Evolutionary conservation across 768 basidiomycete genomes (phyloP), one percentile per base, ranked within the genome.

Genomic region (Ramaria rubella): DNA sequence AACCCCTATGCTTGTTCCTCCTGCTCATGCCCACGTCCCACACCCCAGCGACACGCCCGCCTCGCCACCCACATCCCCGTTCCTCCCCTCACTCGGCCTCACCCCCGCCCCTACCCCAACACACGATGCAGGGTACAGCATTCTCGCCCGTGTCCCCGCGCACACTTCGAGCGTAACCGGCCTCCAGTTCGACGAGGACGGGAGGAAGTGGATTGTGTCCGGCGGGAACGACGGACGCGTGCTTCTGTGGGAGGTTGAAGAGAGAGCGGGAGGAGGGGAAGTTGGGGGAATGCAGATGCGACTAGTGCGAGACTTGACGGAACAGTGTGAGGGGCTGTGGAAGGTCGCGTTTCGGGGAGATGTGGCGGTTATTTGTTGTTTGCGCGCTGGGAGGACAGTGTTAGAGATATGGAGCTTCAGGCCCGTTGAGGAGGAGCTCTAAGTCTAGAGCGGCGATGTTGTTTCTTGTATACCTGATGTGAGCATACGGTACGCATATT

Each of bases 101-200:
- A 11, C 70, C 77, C 23, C 66, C 78, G 31, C 82, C 84, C 19
- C 9, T 12, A 26, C 24, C n/a, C 12, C 36, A 43, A 27, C 23
- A 8, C 12, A 38, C n/a, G 52, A 14, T 6, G 2, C 36, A 14
- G 46, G 24, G 75, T 53, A 63, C 75, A n/a, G 61, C 69, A 11
- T 72, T 73, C 15, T 56, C 19, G 31, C 55, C 65, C 82, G 86
- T 6, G 80, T 95, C 55, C 82, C 88, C 17, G 94, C 94, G 2
- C 95, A 96, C 75, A 90, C 91, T 69, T 83, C 91, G 62, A 81
- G 83, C 61, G 78, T 97, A 23, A 94, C 94, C 0, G 82, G 86
- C 7, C 77, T 98, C 17, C 94, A 97, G 69, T 87, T 94, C 66
- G 88, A 92, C 68, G 77, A 80, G 82, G 43, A 90, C 51, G 12